These are phyloP conservation scores for Metarhizium sp. DNA, from an alignment of 2,329 filamentous ascomycete species.

Conservation along the genomic window DNA sequence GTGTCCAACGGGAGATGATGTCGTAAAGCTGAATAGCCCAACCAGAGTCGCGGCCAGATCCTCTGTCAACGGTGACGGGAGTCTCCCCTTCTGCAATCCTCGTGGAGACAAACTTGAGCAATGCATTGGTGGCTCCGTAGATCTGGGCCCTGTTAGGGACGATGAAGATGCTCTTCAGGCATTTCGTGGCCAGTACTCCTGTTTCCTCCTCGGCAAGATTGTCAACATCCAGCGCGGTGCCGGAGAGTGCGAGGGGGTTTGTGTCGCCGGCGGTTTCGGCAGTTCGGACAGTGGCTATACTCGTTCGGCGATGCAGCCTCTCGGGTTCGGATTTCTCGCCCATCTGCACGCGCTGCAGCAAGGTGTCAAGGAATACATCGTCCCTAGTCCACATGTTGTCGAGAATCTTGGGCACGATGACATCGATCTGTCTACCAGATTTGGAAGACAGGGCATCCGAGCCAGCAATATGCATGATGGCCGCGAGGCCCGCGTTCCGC, in stretches of 20 bases:
- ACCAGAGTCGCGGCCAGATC: constrained; percentile 39
- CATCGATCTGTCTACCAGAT: constrained; percentile 64
- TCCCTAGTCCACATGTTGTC: constrained; percentile 76
- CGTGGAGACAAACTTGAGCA: constrained; percentile 66
- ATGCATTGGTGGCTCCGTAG: constrained; percentile 61
- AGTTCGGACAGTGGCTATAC: constrained; percentile 66
- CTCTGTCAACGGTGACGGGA: constrained; percentile 39
- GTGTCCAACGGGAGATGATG: constrained; percentile 75
- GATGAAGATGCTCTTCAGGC: constrained; percentile 77
- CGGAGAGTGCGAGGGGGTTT: constrained; percentile 64
- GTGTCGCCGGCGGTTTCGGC: constrained; percentile 52
- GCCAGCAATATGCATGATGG: constrained; percentile 70
- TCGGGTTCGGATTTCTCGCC: constrained; percentile 62
- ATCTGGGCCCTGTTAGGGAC: constrained; percentile 77
- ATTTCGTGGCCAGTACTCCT: constrained; percentile 73
- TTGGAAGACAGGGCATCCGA: constrained; percentile 72
- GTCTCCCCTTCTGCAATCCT: constrained; percentile 41
- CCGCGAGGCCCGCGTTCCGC: constrained; percentile 64
- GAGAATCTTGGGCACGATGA: constrained; percentile 75
- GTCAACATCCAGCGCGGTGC: constrained; percentile 79
- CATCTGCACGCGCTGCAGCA: constrained; percentile 57
- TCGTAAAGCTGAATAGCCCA: constrained; percentile 82
- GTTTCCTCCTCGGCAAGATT: constrained; percentile 84
- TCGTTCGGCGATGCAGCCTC: constrained; percentile 59
- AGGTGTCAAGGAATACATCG: constrained; percentile 56